Evolutionary conservation across 2,329 filamentous ascomycete species (phyloP).

Genomic region (Cercospora sp.): DNA sequence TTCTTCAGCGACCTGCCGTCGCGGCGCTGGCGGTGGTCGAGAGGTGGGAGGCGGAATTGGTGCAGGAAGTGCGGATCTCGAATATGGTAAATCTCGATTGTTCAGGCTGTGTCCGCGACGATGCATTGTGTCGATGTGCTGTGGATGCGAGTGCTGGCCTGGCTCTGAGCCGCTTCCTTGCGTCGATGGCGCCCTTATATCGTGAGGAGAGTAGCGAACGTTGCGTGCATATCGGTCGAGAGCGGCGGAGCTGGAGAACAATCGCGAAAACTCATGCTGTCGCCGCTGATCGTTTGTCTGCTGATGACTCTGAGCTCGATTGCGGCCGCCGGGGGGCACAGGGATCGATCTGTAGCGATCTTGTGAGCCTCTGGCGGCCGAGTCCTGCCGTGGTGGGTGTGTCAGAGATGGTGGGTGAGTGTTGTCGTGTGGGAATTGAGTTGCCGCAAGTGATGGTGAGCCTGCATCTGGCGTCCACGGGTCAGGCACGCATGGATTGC

Average conservation of each 20-base stretch:
- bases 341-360: slow-evolving; percentile 11
- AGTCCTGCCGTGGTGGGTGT: not conserved
- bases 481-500: slow-evolving; percentile 72
- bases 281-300: slow-evolving; percentile 7
- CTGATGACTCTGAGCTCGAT: slow-evolving; percentile 13
- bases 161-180: not conserved
- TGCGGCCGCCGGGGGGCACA: slow-evolving; percentile 8
- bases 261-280: slow-evolving; percentile 2
- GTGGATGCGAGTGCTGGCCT: not conserved
- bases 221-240: slow-evolving; percentile 5
- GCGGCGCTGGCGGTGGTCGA: slow-evolving; percentile 13
- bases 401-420: not conserved
- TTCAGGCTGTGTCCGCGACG: slow-evolving; percentile 7
- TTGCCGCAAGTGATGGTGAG: not conserved
- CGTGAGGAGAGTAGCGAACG: not conserved
- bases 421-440: not conserved
- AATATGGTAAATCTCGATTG: slow-evolving; percentile 1
- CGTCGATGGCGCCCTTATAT: not conserved
- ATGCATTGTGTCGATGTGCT: not conserved
- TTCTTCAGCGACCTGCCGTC: slow-evolving; percentile 58
- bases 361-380: not conserved
- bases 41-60: not conserved
- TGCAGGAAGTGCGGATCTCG: not conserved
- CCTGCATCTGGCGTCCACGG: slow-evolving; percentile 41
- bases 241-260: not conserved